Conservation (phyloP, 805 yeast genomes). For the Ogataea allantospora region DNA sequence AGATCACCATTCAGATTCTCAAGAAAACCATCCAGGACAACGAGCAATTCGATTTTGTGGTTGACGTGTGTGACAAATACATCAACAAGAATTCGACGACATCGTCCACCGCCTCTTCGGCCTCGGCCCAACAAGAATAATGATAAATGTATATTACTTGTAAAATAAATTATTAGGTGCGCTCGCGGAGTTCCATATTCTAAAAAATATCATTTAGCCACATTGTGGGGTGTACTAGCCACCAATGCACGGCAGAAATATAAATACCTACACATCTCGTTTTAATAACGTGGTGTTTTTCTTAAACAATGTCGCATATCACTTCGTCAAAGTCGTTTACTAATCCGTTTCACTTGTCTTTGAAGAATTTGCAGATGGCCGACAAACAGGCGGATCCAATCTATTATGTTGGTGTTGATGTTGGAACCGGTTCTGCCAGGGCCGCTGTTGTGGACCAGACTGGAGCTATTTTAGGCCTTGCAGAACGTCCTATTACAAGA, state of each 20-base stretch:
- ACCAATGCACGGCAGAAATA: slow-evolving; percentile 2
- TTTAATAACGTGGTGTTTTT: background rate
- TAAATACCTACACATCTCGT: slow-evolving; percentile 1
- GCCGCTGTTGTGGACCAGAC: slow-evolving; percentile 85
- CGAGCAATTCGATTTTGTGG: slow-evolving; percentile 91
- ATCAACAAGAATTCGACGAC: slow-evolving; percentile 12
- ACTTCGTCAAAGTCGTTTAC: slow-evolving; percentile 29
- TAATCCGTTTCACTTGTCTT: slow-evolving; percentile 37
- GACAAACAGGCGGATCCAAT: slow-evolving; percentile 28
- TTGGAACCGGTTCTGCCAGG: slow-evolving; percentile 97
- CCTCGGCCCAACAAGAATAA: slow-evolving; percentile 10
- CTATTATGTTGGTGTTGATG: slow-evolving; percentile 40
- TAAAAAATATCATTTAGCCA: slow-evolving; percentile 2
- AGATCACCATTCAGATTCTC: slow-evolving; percentile 80
- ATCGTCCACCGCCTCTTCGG: slow-evolving; percentile 11
- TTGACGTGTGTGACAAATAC: slow-evolving; percentile 51
- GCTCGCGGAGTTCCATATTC: slow-evolving; percentile 12
- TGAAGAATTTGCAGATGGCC: slow-evolving; percentile 23
- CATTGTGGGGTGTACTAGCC: slow-evolving; percentile 12
- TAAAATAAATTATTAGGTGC: slow-evolving; percentile 2
- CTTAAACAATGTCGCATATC: slow-evolving; percentile 14
- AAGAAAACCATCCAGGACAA: slow-evolving; percentile 79
- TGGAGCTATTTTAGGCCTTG: slow-evolving; percentile 77
- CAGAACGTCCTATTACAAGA: slow-evolving; percentile 77
- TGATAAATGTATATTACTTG: background rate